Evolutionary conservation across 257 asterid genomes (phyloP).

Genomic region (Forsythia suspensa): DNA sequence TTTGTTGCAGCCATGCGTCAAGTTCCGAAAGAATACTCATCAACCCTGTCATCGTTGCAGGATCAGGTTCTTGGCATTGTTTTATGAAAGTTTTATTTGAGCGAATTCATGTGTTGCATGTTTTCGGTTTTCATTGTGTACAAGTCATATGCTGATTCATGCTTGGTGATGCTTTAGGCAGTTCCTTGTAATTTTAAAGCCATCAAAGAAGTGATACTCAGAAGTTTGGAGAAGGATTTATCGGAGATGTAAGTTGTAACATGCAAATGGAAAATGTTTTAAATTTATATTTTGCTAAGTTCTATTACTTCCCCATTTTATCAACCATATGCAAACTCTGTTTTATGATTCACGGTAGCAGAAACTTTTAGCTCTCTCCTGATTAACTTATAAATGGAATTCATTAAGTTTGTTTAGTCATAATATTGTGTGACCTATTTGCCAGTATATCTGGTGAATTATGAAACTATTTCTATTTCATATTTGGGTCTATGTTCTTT

Average conservation of each 20-base stretch:
- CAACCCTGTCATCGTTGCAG: constrained; percentile 76
- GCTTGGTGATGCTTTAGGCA: constrained; percentile 54
- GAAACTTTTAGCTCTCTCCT: background rate
- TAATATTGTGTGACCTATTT: background rate
- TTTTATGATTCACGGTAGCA: background rate
- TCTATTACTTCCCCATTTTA: constrained; percentile 1
- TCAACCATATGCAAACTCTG: constrained; percentile 3
- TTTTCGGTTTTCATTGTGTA: constrained; percentile 9
- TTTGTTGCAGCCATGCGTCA: constrained; percentile 81
- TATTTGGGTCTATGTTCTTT: background rate
- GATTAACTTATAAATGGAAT: background rate
- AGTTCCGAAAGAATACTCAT: constrained; percentile 88
- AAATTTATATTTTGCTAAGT: background rate
- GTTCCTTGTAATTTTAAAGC: constrained; percentile 73
- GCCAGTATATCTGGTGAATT: background rate
- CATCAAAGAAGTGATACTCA: constrained; percentile 58
- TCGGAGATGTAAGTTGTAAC: constrained; percentile 66
- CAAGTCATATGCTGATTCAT: constrained; percentile 18
- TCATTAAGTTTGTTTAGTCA: background rate
- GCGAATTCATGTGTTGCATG: constrained; percentile 5
- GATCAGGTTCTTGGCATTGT: constrained; percentile 62
- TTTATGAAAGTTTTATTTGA: background rate
- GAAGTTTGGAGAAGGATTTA: constrained; percentile 65
- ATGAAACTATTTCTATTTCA: background rate
- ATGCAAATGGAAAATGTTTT: constrained; percentile 10